Evolutionary conservation across 108 stramenopile genomes (phyloP), one percentile per base, ranked within the genome.

Genomic region (Licmophora abbreviata): DNA sequence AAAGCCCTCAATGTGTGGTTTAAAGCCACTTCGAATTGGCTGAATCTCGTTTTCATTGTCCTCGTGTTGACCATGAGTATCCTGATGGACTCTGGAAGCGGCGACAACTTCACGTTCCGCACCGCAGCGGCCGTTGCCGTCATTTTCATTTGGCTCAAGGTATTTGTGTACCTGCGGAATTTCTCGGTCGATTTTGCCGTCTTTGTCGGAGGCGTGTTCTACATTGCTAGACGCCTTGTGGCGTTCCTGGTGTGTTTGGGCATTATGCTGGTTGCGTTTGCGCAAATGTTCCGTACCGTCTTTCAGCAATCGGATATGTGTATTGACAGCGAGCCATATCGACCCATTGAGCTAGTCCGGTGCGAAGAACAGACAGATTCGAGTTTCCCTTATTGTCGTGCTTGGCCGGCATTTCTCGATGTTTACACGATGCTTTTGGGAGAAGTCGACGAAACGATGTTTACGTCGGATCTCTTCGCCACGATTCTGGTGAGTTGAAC

Each of bases 401-500:
- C 61, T 24, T 64, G 68, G 62, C 44, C 61, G 18, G 67, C 79
- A 0, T 73, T 88, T 18, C 37, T 81, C 26, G 58, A 58, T 22
- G 71, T 80, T 8, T 86, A 73, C 64, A 86, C 80, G 11, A 80
- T 81, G 78, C 59, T 82, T 41, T 30, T 86, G 25, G 81, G 81
- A 10, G 73, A 86, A 44, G 61, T 73, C 14, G 79, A 68, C 48
- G 64, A 77, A 9, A 51, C 62, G 12, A 8, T 68, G 18, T 51
- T 43, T 11, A 4, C 50, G 23, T 32, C 26, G 27, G 51, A 61
- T 44, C 74, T 59, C 51, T 82, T 56, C 70, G 51, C 51, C 29
- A 72, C 46, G 25, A 30, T 57, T 9, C 54, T 59, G 15, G 31
- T 42, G n/a, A 73, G 56, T 43, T 63, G 0, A 59, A 59, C 0